Conservation (phyloP, 345 rosid species). For the Xanthoceras sorbifolium region DNA sequence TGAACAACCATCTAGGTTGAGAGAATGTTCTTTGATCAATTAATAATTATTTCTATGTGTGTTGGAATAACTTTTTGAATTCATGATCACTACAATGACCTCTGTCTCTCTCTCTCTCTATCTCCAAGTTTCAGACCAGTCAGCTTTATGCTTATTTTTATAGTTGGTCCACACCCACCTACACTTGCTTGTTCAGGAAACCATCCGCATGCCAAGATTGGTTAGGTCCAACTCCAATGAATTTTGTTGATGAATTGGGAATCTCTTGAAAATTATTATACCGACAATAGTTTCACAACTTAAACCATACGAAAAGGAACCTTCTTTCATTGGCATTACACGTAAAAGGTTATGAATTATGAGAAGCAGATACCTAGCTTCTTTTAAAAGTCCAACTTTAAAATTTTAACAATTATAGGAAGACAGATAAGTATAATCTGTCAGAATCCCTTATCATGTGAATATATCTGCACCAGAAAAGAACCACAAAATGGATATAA, state of each 20-base stretch:
- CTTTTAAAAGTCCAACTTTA: too few species aligned
- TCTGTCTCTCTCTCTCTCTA: too few species aligned
- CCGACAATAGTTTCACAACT: neutral
- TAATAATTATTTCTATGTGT: neutral
- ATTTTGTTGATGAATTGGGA: neutral
- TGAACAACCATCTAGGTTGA: slow-evolving; percentile 4
- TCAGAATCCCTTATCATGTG: too few species aligned
- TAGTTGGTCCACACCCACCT: slow-evolving; percentile 7
- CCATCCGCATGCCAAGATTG: slow-evolving; percentile 2
- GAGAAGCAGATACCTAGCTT: neutral
- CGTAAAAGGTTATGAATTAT: neutral
- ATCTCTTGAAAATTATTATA: slow-evolving; percentile 8
- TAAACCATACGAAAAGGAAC: neutral
- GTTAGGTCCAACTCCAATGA: slow-evolving; percentile 32
- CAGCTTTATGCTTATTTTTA: neutral
- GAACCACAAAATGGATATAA: neutral
- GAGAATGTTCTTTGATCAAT: slow-evolving; percentile 17
- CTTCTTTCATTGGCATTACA: neutral
- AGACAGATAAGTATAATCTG: neutral
- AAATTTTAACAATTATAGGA: too few species aligned
- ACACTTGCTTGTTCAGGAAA: neutral
- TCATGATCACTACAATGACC: neutral
- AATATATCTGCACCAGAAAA: neutral
- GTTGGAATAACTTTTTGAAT: neutral
- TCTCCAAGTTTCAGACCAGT: slow-evolving; percentile 4